A percentile compares a stretch with the other conserved stretches of the same genome.
These are phyloP conservation scores for Tricholoma terreum DNA, from an alignment of 768 basidiomycete genomes.

Conservation along the genomic window DNA sequence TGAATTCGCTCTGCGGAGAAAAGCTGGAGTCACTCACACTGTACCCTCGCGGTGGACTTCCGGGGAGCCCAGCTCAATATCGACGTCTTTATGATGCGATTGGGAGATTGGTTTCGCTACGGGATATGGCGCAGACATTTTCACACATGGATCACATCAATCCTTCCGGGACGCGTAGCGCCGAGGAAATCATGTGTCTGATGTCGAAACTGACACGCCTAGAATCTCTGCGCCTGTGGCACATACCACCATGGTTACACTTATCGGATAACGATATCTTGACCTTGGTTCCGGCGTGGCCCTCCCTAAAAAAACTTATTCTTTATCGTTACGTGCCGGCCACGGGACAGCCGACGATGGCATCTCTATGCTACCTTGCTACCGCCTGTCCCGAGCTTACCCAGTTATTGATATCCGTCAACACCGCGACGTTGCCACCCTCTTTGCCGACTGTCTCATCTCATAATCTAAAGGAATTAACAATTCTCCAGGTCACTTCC, in stretches of 20 bases:
- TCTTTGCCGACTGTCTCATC: background rate
- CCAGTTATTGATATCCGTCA: background rate
- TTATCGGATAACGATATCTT: background rate
- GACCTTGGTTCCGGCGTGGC: background rate
- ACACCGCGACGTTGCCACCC: background rate
- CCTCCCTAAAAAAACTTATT: background rate
- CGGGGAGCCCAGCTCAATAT: background rate
- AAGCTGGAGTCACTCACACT: background rate
- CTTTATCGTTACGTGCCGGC: background rate
- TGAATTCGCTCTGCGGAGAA: background rate
- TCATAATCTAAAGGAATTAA: background rate
- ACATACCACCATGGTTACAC: background rate
- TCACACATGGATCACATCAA: background rate
- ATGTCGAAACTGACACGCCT: background rate
- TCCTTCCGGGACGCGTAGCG: background rate
- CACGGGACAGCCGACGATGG: background rate
- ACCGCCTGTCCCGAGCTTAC: background rate
- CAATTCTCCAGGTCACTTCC: background rate
- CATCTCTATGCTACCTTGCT: background rate
- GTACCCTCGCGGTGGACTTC: background rate
- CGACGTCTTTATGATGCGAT: background rate
- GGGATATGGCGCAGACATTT: background rate
- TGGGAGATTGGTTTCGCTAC: background rate
- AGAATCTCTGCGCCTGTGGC: background rate
- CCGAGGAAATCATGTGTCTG: background rate